Percentiles rank a stretch among this genome's conserved stretches.
phyloP scores from a whole-genome alignment of 2,329 filamentous ascomycete genomes.

The Verticillium alfalfae region DNA sequence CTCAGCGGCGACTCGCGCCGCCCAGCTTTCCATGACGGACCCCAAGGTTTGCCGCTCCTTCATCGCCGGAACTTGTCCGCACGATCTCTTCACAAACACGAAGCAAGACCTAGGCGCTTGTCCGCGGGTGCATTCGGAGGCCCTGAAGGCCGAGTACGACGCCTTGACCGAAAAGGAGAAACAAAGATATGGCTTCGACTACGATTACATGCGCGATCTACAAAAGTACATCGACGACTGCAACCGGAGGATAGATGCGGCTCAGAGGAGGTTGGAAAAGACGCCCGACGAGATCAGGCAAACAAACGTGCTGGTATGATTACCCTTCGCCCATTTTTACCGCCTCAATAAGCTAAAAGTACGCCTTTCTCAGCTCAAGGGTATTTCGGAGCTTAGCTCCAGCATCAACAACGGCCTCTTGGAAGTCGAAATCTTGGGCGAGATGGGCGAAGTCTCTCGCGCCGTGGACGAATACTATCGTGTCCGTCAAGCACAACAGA shows the following conservation, averaged over 20 bases:
- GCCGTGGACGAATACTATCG: conserved; percentile 87
- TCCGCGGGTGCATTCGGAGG: conserved; percentile 81
- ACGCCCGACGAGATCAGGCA: conserved; percentile 96
- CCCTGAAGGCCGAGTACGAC: conserved; percentile 85
- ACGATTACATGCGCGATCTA: conserved; percentile 94
- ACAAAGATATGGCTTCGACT: conserved; percentile 82
- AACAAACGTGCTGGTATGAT: conserved; percentile 71
- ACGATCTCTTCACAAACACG: conserved; percentile 97
- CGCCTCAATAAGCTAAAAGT: neutral
- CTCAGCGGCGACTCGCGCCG: conserved; percentile 65
- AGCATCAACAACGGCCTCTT: conserved; percentile 77
- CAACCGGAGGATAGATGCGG: conserved; percentile 85
- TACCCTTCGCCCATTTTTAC: neutral
- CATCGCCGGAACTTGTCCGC: conserved; percentile 13
- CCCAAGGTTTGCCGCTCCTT: conserved; percentile 20
- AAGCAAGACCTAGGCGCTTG: conserved; percentile 95
- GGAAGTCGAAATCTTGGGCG: conserved; percentile 81
- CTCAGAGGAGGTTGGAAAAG: conserved; percentile 89
- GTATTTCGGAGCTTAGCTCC: conserved; percentile 73
- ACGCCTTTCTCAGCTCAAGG: conserved; percentile 52
- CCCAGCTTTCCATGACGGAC: conserved; percentile 83
- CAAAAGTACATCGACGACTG: conserved; percentile 96
- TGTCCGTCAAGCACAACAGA: conserved; percentile 71
- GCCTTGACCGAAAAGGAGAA: conserved; percentile 64
- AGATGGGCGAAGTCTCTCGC: conserved; percentile 72